Evolutionary conservation across 805 yeast genomes (phyloP), one percentile per base, ranked within the genome.

Genomic region (Ogataea populi-albae): DNA sequence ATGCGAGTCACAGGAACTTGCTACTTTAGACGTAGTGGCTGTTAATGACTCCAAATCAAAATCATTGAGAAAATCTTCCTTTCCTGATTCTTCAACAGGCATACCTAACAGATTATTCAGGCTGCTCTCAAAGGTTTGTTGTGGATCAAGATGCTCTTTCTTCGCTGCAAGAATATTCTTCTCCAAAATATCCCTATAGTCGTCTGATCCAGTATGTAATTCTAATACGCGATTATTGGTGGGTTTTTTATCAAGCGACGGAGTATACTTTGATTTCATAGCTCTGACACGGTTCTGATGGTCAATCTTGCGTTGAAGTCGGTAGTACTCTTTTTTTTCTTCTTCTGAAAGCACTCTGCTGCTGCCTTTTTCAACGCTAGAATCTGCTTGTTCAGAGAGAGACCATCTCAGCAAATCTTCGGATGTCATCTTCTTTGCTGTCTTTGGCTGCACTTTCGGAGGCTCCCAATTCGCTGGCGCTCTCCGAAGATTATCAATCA

Each of bases 101-200:
- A 20, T 36, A 17, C 48, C 49, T 23, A 57, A 21, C 17, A 57
- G 39, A 12, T 46, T 52, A 11, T 47, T 40, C 22, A 57, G 34
- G 24, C 50, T 46, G 22, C 41, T 45, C 15, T 51, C 50, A 24
- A 50, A 45, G 4, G 39, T 23, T 14, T 29, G 18, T n/a, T 31
- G 27, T 29, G 40, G 9, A 39, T 9, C 17, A 20, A 16, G 15
- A 23, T 30, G 22, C 15, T 30, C 10, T 18, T 23, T 20, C 10
- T 17, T 32, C 15, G 36, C 32, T n/a, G 38, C 24, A 7, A 27
- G 31, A n/a, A 51, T 33, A n/a, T 27, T 33, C 8, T 30, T 31
- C 25, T 48, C 39, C 17, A 47, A 27, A 15, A 44, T 22, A 4
- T 41, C 40, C 19, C 26, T 32, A 28, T 47, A 52, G 7, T 35